A percentile compares a stretch with the other conserved stretches of the same genome.
These are phyloP conservation scores for Endogone sp. DNA, from an alignment of 192 early-diverging fungal genomes.

Conservation along the genomic window DNA sequence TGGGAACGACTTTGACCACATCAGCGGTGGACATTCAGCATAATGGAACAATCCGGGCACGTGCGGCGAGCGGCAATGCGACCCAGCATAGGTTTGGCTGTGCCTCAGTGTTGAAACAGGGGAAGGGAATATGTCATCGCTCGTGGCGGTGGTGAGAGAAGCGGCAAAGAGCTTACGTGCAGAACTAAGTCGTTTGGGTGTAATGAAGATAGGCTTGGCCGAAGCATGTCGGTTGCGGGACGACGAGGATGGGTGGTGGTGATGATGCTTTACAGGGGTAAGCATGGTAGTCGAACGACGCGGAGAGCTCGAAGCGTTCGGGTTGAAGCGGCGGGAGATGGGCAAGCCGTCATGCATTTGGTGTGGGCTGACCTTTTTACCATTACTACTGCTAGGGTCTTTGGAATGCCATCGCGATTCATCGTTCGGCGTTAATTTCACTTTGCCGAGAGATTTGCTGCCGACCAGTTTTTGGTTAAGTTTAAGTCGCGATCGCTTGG, in stretches of 20 bases:
- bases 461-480: no score
- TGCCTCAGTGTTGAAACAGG: not conserved
- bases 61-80: no score
- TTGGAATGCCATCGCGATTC: not conserved
- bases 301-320: no score
- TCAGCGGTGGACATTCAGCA: no score
- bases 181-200: not conserved
- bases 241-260: not conserved
- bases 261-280: not conserved
- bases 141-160: not conserved
- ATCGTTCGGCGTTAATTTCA: not conserved
- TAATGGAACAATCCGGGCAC: no score
- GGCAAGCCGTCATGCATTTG: not conserved
- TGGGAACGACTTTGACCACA: not conserved
- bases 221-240: not conserved
- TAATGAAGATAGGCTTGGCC: not conserved
- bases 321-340: not conserved
- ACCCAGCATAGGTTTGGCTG: no score
- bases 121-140: not conserved
- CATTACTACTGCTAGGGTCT: not conserved
- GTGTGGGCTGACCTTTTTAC: not conserved
- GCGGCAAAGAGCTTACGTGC: not conserved
- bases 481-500: not conserved
- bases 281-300: no score
- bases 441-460: not conserved